A percentile compares a stretch with the other conserved stretches of the same genome.
Conservation (phyloP, 768 basidiomycete genomes). For the Russula brevipes region DNA sequence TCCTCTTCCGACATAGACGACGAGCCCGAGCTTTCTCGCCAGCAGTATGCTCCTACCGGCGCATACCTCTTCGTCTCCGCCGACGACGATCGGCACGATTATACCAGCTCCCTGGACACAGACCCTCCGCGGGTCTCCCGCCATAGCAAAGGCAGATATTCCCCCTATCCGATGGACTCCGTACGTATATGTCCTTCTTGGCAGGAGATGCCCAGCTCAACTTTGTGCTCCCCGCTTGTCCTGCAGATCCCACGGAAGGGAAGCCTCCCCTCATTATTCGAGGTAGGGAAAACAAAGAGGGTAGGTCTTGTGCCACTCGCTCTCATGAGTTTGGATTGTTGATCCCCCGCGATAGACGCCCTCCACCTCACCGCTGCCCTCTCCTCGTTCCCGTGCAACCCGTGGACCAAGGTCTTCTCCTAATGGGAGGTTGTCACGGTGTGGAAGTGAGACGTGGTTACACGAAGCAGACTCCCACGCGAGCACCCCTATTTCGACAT, state of each 20-base stretch:
- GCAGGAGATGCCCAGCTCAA: neutral
- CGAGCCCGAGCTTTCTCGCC: conserved; percentile 16
- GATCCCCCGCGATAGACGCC: conserved; percentile 26
- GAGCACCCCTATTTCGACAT: conserved; percentile 69
- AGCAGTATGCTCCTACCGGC: neutral
- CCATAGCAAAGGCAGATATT: conserved; percentile 28
- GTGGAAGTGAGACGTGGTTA: conserved; percentile 29
- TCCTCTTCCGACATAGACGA: conserved; percentile 35
- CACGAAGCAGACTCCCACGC: conserved; percentile 30
- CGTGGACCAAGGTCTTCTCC: conserved; percentile 19
- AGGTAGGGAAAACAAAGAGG: conserved; percentile 27
- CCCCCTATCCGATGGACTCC: conserved; percentile 32
- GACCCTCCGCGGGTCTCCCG: conserved; percentile 28
- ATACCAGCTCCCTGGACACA: conserved; percentile 26
- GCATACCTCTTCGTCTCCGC: conserved; percentile 31
- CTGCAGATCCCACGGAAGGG: conserved; percentile 30
- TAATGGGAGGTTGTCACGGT: conserved; percentile 19
- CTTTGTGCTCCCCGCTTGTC: neutral
- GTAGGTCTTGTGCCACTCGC: conserved; percentile 24
- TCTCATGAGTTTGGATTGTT: neutral
- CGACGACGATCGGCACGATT: conserved; percentile 23
- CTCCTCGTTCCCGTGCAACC: conserved; percentile 23
- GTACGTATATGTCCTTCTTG: conserved; percentile 25
- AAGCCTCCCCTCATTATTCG: conserved; percentile 30
- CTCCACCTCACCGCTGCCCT: conserved; percentile 31